Evolutionary conservation across 306 rosid species (phyloP).

Genomic region (Cyamopsis tetragonoloba): DNA sequence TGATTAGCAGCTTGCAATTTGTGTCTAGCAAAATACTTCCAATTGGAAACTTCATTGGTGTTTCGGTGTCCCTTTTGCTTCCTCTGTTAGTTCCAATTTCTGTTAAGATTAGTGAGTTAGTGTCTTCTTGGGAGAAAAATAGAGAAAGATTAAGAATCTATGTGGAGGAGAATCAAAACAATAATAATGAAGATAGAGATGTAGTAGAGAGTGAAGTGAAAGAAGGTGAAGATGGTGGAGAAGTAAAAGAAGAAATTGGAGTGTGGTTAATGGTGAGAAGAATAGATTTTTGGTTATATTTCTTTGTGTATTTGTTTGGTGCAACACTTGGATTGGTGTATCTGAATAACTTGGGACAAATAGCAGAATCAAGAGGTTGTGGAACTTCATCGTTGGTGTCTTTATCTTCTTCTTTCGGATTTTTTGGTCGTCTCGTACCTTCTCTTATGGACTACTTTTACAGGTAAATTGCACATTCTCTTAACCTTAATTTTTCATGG

Average conservation of each 20-base stretch:
- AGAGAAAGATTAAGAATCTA: conserved; percentile 42
- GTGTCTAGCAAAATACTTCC: conserved; percentile 33
- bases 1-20: conserved; percentile 48
- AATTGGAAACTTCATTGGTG: conserved; percentile 29
- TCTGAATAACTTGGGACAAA: conserved; percentile 81
- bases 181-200: conserved; percentile 5
- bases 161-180: conserved; percentile 31
- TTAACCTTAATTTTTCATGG: no score
- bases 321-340: conserved; percentile 72
- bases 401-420: conserved; percentile 73
- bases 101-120: conserved; percentile 26
- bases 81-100: conserved; percentile 43
- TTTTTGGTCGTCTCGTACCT: conserved; percentile 86
- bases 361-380: conserved; percentile 67
- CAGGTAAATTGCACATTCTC: conserved; percentile 36
- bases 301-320: conserved; percentile 52
- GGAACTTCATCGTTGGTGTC: conserved; percentile 60
- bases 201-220: conserved; percentile 3
- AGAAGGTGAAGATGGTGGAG: conserved; percentile 15
- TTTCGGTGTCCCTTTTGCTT: conserved; percentile 33
- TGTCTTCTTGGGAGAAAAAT: conserved; percentile 20
- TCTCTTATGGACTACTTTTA: conserved; percentile 51
- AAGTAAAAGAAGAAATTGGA: conserved; percentile 59
- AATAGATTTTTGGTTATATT: conserved; percentile 75
- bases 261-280: conserved; percentile 57